Percentiles rank a stretch among this genome's conserved stretches.
phyloP scores from a whole-genome alignment of 495 filamentous ascomycete genomes.

The Xanthoparmelia taractica region DNA sequence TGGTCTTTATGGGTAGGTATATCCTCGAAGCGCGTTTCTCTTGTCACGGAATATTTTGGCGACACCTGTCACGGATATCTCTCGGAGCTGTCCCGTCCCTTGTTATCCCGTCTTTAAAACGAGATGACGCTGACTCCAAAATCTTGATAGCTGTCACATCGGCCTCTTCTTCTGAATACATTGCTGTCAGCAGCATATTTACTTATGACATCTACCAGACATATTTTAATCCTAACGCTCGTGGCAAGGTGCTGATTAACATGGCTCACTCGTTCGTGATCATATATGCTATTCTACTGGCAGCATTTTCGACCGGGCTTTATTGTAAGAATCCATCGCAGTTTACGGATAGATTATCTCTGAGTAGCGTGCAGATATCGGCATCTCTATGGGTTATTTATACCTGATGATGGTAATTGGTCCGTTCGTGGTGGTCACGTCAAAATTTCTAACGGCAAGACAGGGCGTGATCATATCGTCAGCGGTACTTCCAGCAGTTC shows the following conservation, averaged over 20 bases:
- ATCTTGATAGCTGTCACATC: slow-evolving; percentile 88
- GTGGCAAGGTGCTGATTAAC: slow-evolving; percentile 72
- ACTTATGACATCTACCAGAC: slow-evolving; percentile 86
- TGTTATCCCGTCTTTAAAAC: background rate
- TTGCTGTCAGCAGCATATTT: slow-evolving; percentile 86
- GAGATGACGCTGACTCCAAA: background rate
- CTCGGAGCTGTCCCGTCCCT: background rate
- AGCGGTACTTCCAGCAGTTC: slow-evolving; percentile 73
- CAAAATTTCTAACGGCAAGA: background rate
- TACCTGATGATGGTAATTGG: slow-evolving; percentile 65
- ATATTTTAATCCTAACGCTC: slow-evolving; percentile 45
- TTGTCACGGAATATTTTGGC: background rate
- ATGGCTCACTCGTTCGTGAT: slow-evolving; percentile 74
- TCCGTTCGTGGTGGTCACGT: too few relatives aligned
- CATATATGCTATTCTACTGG: slow-evolving; percentile 74
- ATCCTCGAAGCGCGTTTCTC: background rate
- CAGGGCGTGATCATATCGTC: slow-evolving; percentile 76
- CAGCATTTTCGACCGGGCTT: slow-evolving; percentile 73
- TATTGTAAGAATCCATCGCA: slow-evolving; percentile 44
- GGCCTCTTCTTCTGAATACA: slow-evolving; percentile 81
- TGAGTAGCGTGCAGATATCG: slow-evolving; percentile 32
- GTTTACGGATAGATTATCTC: slow-evolving; percentile 9
- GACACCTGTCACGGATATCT: background rate
- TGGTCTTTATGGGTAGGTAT: slow-evolving; percentile 29
- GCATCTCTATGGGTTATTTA: slow-evolving; percentile 65